A percentile compares a stretch with the other conserved stretches of the same genome.
phyloP scores from a whole-genome alignment of 2,329 filamentous ascomycete genomes.

The Purpureocillium takamizusanense region DNA sequence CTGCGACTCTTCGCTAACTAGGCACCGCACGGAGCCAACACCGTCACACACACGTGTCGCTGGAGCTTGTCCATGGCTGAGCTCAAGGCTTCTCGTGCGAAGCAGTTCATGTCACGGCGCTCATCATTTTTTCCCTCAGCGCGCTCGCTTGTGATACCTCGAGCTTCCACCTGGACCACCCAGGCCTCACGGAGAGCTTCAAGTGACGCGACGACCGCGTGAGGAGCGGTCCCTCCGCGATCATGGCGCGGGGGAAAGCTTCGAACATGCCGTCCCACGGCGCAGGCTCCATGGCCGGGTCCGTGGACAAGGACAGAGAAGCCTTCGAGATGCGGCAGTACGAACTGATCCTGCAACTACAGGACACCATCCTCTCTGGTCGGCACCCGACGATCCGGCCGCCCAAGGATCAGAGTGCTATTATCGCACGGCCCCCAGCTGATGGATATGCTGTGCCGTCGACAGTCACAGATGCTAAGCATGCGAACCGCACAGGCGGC shows the following conservation, averaged over 20 bases:
- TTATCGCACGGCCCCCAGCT: not conserved
- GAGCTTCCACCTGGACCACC: too few relatives aligned
- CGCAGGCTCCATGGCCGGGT: constrained; percentile 14
- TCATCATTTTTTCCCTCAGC: too few relatives aligned
- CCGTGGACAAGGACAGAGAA: constrained; percentile 31
- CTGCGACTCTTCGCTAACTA: not conserved
- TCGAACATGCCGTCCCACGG: constrained; percentile 8
- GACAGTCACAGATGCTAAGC: too few relatives aligned
- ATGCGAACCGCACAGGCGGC: too few relatives aligned
- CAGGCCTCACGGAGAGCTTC: not conserved
- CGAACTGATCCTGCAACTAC: constrained; percentile 71
- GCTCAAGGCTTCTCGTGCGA: not conserved
- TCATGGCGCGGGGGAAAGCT: constrained; percentile 18
- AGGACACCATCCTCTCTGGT: constrained; percentile 72
- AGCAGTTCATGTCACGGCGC: too few relatives aligned
- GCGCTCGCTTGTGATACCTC: too few relatives aligned
- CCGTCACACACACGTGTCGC: not conserved
- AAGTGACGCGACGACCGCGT: not conserved
- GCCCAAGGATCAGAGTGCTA: not conserved
- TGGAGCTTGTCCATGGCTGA: not conserved
- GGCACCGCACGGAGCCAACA: not conserved
- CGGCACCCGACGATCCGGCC: not conserved
- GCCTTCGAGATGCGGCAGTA: constrained; percentile 58
- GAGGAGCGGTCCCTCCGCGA: constrained; percentile 8
- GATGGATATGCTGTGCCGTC: not conserved